These are phyloP conservation scores for Nakazawaea siamensis DNA, from an alignment of 805 yeast species.

Conservation along the genomic window DNA sequence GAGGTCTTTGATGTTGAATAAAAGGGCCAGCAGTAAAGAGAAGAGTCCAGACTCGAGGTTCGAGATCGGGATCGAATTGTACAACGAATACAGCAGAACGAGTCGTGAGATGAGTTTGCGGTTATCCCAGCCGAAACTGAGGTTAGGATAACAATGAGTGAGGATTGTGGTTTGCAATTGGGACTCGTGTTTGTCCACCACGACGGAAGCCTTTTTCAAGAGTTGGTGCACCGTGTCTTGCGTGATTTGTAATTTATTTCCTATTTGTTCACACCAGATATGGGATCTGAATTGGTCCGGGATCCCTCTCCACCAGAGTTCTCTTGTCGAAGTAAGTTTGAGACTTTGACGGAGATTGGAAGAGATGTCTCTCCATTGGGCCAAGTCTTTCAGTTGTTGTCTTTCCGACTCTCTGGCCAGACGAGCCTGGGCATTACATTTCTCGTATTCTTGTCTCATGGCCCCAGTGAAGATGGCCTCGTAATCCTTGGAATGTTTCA, in stretches of 20 bases:
- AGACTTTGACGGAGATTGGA: conserved; percentile 26
- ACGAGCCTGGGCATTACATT: conserved; percentile 14
- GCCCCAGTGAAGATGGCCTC: conserved; percentile 35
- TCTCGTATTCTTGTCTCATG: conserved; percentile 27
- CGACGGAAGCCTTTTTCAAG: not conserved
- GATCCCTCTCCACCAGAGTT: conserved; percentile 55
- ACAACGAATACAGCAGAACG: conserved; percentile 2
- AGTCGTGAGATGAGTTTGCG: not conserved
- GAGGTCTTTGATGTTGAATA: conserved; percentile 2
- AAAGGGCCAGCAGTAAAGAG: conserved; percentile 4
- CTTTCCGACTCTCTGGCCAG: conserved; percentile 23
- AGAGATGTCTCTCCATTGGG: conserved; percentile 32
- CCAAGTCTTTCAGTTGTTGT: conserved; percentile 27
- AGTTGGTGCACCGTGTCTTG: conserved; percentile 1
- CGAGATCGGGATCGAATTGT: not conserved
- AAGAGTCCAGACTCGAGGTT: conserved; percentile 3
- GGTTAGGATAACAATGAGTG: conserved; percentile 6
- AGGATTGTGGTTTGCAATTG: conserved; percentile 4
- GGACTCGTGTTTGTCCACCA: not conserved
- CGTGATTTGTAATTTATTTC: conserved; percentile 21
- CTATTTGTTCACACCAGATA: conserved; percentile 44
- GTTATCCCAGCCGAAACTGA: conserved; percentile 2
- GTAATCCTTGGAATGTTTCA: conserved; percentile 46
- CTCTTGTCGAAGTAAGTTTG: conserved; percentile 34
- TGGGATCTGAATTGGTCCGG: conserved; percentile 34